Conservation (phyloP, 441 rosid species). For the Iberis amara region DNA sequence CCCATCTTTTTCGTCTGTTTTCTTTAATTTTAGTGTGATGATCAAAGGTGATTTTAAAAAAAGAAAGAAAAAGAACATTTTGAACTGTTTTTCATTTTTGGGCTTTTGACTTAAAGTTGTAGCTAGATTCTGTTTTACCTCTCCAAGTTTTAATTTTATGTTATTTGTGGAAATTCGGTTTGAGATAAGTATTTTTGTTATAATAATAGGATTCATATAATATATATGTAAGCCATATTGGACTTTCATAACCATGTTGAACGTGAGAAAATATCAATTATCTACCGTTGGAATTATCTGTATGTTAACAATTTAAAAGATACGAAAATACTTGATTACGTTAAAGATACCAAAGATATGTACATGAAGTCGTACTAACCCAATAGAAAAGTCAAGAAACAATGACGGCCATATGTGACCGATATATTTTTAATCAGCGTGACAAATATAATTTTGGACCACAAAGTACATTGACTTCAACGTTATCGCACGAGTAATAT, state of each 20-base stretch:
- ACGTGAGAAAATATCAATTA: slow-evolving; percentile 6
- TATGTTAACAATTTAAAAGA: no score
- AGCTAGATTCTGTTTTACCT: no score
- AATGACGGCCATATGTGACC: slow-evolving; percentile 16
- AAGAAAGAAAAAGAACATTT: slow-evolving; percentile 8
- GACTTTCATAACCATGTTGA: slow-evolving; percentile 9
- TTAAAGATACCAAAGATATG: slow-evolving; percentile 11
- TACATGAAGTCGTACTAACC: slow-evolving; percentile 7
- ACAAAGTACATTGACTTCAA: slow-evolving; percentile 18
- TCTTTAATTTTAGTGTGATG: slow-evolving; percentile 11
- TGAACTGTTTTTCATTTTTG: slow-evolving; percentile 6
- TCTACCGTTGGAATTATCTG: neutral
- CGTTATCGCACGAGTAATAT: neutral
- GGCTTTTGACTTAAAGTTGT: slow-evolving; percentile 24
- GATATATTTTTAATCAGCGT: neutral
- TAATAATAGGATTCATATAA: neutral
- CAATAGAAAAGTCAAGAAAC: slow-evolving; percentile 10
- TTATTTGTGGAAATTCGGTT: slow-evolving; percentile 5
- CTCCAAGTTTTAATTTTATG: no score
- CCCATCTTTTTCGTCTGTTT: neutral
- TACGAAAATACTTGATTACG: no score
- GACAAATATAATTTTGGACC: slow-evolving; percentile 10
- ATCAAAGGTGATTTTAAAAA: slow-evolving; percentile 20
- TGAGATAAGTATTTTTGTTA: slow-evolving; percentile 5
- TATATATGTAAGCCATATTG: slow-evolving; percentile 7